Percentiles rank a stretch among this genome's conserved stretches.
These are phyloP conservation scores for Ophiognomonia clavigignenti-juglandacearum DNA, from an alignment of 2,329 filamentous ascomycete species.

Conservation along the genomic window DNA sequence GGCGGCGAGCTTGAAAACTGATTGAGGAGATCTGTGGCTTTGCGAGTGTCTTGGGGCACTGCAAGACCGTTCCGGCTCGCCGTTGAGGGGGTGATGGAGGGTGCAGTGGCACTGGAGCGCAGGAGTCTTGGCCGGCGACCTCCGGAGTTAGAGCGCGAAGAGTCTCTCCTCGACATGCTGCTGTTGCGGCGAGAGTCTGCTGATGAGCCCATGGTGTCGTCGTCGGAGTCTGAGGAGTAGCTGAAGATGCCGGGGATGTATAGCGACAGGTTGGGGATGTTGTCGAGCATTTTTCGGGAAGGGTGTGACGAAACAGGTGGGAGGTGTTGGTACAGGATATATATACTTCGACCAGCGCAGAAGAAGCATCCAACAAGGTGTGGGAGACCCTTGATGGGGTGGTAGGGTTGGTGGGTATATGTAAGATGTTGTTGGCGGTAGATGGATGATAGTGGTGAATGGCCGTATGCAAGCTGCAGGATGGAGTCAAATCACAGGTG, in stretches of 20 bases:
- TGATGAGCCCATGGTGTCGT: conserved; percentile 30
- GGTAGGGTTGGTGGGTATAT: conserved; percentile 6
- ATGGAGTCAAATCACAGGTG: not conserved
- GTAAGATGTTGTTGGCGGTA: conserved; percentile 1
- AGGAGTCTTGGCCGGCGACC: conserved; percentile 48
- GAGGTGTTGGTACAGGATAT: not conserved
- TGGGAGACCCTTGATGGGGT: not conserved
- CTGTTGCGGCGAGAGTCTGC: conserved; percentile 27
- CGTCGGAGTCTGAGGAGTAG: conserved; percentile 13
- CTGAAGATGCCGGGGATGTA: conserved; percentile 14
- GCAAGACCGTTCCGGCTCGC: conserved; percentile 47
- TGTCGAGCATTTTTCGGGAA: conserved; percentile 16
- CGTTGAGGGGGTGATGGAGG: conserved; percentile 52
- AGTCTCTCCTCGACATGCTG: conserved; percentile 32
- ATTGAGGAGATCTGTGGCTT: conserved; percentile 51
- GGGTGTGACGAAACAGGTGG: not conserved
- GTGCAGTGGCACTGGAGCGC: conserved; percentile 51
- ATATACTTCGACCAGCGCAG: not conserved
- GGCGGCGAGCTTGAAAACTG: conserved; percentile 41
- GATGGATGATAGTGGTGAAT: conserved; percentile 3
- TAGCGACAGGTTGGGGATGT: conserved; percentile 14
- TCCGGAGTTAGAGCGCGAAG: conserved; percentile 31
- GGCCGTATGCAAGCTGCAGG: conserved; percentile 13
- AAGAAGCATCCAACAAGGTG: conserved; percentile 4
- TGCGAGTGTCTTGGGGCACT: conserved; percentile 41